Conservation (phyloP, 2,329 filamentous ascomycete genomes). For the Aureobasidium sp. region DNA sequence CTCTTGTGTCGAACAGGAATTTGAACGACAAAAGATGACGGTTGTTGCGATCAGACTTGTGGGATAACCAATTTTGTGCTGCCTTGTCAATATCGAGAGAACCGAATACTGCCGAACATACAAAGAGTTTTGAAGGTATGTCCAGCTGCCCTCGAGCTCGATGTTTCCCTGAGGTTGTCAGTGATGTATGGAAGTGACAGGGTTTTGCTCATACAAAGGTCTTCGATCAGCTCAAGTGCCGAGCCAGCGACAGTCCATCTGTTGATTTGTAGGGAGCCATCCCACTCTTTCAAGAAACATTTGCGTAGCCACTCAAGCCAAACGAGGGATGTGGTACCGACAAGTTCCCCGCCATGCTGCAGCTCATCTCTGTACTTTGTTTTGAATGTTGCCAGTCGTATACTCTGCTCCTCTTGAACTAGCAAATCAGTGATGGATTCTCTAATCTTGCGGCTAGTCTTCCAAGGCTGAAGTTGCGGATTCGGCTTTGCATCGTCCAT, state of each 20-base stretch:
- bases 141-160: conserved; percentile 29
- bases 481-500: not conserved
- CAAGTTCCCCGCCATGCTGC: not conserved
- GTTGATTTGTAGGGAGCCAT: conserved; percentile 61
- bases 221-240: conserved; percentile 63
- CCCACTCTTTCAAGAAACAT: conserved; percentile 71
- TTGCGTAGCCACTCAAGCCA: conserved; percentile 63
- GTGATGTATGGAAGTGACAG: not conserved
- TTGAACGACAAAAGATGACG: conserved; percentile 72
- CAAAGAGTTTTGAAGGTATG: conserved; percentile 60
- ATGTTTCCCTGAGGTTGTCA: conserved; percentile 18
- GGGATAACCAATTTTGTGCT: conserved; percentile 62
- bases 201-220: conserved; percentile 24
- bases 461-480: conserved; percentile 1
- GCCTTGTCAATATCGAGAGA: conserved; percentile 66
- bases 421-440: not conserved
- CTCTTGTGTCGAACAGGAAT: conserved; percentile 66
- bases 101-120: conserved; percentile 66
- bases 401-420: conserved; percentile 2
- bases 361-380: not conserved
- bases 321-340: conserved; percentile 20
- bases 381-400: conserved; percentile 10
- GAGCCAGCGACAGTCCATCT: conserved; percentile 66
- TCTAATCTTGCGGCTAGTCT: conserved; percentile 1
- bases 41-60: conserved; percentile 50